Base-by-base conservation (phyloP, 2,329 filamentous ascomycete genomes). In the Emmonsiellopsis sp. region DNA sequence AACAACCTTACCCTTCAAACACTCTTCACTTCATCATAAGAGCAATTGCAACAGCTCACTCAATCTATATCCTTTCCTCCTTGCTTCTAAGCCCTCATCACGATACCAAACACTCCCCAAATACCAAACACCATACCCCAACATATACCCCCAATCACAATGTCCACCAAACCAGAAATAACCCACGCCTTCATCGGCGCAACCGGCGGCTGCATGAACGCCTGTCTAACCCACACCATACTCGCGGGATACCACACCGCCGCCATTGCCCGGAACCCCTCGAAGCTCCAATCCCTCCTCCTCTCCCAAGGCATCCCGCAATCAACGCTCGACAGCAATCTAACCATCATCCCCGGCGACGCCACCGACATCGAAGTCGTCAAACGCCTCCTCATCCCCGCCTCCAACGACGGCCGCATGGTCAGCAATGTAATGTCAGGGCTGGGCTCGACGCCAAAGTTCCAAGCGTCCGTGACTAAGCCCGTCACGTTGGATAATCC, bases 151-250 rank as follows among this genome's bases (percentile, higher is more conserved):
- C 36, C 36, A 39, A 9, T 39, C 46, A 39, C 21, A 39, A 49
- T 49, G 47, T 49, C 47, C 21, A 10, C n/a, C 14, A 7, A 6
- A 7, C 13, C 33, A 27, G n/a, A 7, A 9, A 49, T 40, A 32
- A 37, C 53, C 21, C 61, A 78, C 52, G 73, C 75, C 42, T 78
- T 80, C 65, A 72, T 80, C 57, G 77, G 77, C 46, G 75, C 76
- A 27, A 79, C 77, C 21, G 76, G 75, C 53, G 77, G 76, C 48
- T 73, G 71, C 56, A 68, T 71, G 37, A 66, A 72, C 45, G 60
- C 70, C 32, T 69, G 71, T 44, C 72, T 80, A 14, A 69, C 70
- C 21, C 62, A 64, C 17, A 65, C 76, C 5, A 68, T 80, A 42
- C 63, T 68, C 32, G 71, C 71, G 2, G 73, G 73, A 45, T 68